Evolutionary conservation across 208 protist genomes (phyloP).

Genomic region (Vickermania ingenoplastis): DNA sequence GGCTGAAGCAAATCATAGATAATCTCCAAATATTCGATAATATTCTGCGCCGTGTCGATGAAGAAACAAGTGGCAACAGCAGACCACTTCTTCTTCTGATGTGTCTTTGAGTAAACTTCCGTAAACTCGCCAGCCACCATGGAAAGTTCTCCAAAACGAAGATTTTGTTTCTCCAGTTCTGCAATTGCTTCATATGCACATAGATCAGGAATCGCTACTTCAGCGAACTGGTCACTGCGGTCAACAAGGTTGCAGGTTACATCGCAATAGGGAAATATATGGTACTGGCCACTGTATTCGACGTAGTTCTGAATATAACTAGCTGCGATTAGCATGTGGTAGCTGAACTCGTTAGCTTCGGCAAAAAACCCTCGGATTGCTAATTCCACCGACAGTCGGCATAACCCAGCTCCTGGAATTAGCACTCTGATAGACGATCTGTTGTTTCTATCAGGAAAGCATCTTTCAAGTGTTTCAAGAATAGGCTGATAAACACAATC

Average conservation of each 20-base stretch:
- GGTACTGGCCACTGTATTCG: slow-evolving; percentile 62
- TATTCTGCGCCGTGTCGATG: slow-evolving; percentile 96
- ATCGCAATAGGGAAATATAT: slow-evolving; percentile 89
- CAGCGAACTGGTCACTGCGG: slow-evolving; percentile 80
- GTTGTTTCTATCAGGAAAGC: slow-evolving; percentile 51
- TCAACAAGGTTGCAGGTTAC: slow-evolving; percentile 88
- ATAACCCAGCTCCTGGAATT: slow-evolving; percentile 86
- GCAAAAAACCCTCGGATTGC: slow-evolving; percentile 85
- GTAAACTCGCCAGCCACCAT: slow-evolving; percentile 97
- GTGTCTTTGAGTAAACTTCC: slow-evolving; percentile 89
- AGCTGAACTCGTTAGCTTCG: slow-evolving; percentile 97
- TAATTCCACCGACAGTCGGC: slow-evolving; percentile 92
- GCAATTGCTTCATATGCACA: slow-evolving; percentile 76
- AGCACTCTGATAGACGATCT: slow-evolving; percentile 63
- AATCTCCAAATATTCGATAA: slow-evolving; percentile 93
- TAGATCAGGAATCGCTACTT: slow-evolving; percentile 89
- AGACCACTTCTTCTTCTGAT: slow-evolving; percentile 81
- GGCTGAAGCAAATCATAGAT: slow-evolving; percentile 86
- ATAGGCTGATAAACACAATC: slow-evolving; percentile 86
- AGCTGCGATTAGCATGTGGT: slow-evolving; percentile 95
- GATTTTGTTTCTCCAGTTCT: slow-evolving; percentile 31
- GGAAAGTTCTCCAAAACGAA: slow-evolving; percentile 82
- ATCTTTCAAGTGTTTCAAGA: slow-evolving; percentile 62
- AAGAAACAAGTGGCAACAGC: slow-evolving; percentile 95
- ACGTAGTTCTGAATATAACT: slow-evolving; percentile 95